Evolutionary conservation across 2,329 filamentous ascomycete genomes (phyloP), one percentile per base, ranked within the genome.

Genomic region (Fonsecaea pugnacius): DNA sequence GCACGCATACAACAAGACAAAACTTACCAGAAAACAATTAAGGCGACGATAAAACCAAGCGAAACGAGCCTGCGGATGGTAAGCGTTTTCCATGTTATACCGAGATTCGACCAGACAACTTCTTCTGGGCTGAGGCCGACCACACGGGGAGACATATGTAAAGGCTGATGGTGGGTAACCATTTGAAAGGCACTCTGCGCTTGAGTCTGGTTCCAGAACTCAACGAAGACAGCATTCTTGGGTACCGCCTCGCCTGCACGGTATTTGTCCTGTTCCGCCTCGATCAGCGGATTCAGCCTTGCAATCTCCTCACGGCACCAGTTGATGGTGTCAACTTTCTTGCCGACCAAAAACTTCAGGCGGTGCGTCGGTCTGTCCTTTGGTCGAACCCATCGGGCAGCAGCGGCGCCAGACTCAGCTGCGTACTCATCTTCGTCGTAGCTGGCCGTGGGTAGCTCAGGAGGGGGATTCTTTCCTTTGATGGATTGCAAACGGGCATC

Each of bases 321-420:
- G 67, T 94, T 87, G 76, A 99, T 97, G 0, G 92, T 95, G 78
- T 99, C 95, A 16, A 97, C 93, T 76, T 96, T 95, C 74, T 92
- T 89, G 70, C 92, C 91, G 69, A 93, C 85, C 24, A 95, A 76
- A 5, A 84, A 82, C 74, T 89, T 91, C 61, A 89, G 79, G 36
- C 86, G 86, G 74, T 96, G 92, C 1, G 89, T 88, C 1, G 92
- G 92, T 50, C 92, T 86, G 71, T 92, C 84, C 76, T 91, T 89
- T 9, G 82, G 79, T 16, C 87, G 83, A 43, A 96, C 80, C 88
- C 90, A 96, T 69, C 88, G 89, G 14, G 88, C 86, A 12, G 91
- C 90, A 40, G 91, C 80, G 63, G 84, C 84, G 68, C 89, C 89
- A 62, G 89, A 86, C 77, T 93, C 88, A 71, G 82, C 80, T 72